Evolutionary conservation across 495 filamentous ascomycete species (phyloP), one percentile per base, ranked within the genome.

Genomic region (Tuber calosporum): DNA sequence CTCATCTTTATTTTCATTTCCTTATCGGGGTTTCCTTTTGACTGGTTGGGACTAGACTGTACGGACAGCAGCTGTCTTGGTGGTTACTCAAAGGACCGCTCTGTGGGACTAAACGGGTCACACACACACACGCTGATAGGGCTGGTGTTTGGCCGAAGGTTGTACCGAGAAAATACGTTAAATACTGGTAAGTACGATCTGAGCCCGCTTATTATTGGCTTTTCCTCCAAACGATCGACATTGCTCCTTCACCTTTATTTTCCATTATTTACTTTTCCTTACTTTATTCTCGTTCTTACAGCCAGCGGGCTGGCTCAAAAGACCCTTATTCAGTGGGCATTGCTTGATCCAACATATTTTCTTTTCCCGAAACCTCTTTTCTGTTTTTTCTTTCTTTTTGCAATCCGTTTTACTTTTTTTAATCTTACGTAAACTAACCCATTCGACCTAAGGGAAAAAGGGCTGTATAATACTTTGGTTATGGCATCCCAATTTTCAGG

Each of bases 401-500:
- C 17, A 48, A 69, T 26, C 66, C 17, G 39, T 37, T 48, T 48
- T 68, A 62, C 20, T 39, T 42, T 34, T 26, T 58, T 42, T n/a
- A n/a, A 40, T 67, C n/a, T n/a, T 67, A 45, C 69, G 66, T 26
- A 62, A 34, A 34, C 53, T 62, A 34, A 62, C 34, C 53, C 11
- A 62, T 20, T 38, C 40, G 40, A 77, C 39, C 20, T 17, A 68
- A 43, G 26, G 45, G 38, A 8, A 41, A 20, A 37, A n/a, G 41
- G 6, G 30, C 43, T 75, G 30, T 39, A 68, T 67, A 66, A 66
- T 78, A 37, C 73, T 66, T 67, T 73, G 70, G 75, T 70, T 70
- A 78, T 78, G 76, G 76, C 75, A 66, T 77, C 75, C 67, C 72
- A 74, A 26, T 75, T 77, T 68, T 78, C 69, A 67, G 42, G 74